Evolutionary conservation across 208 protist genomes (phyloP), one percentile per base, ranked within the genome.

Genomic region (Phytomonas sp.): DNA sequence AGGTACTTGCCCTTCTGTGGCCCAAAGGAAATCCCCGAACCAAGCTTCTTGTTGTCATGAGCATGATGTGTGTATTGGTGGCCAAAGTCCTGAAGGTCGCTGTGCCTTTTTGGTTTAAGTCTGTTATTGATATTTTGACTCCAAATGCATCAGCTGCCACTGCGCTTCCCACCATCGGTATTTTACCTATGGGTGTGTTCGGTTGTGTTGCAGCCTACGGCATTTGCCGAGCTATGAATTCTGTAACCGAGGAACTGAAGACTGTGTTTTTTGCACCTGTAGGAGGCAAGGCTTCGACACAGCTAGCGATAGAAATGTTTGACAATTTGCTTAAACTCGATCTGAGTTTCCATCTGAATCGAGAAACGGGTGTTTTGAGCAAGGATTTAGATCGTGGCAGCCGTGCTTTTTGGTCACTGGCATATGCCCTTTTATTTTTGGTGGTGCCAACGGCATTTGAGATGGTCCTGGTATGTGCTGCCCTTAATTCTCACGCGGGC

Each of bases 361-460:
- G 92, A 23, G 87, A 97, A 73, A 98, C 93, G 12, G 95, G 93
- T 73, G 89, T 91, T 62, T 72, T 98, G 32, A 92, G 87, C 70
- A 92, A 91, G 66, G 87, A 94, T 67, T 80, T 98, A 19, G 95
- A 98, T 74, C 89, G 95, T 62, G 95, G 93, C 60, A 97, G 88
- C 66, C 83, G 90, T 59, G 95, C 91, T 40, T 94, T 97, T 73
- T 96, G 89, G 84, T 84, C 82, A 56, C 77, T 97, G 64, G 79
- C 94, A 12, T 94, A 92, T 76, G 76, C 86, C 16, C 72, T 97
- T 40, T 81, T 98, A 26, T 98, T 98, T 74, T 85, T 97, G 82
- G 80, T 98, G 42, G 70, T 95, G 16, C 95, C 95, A n/a, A 97
- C 92, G 19, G 74, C 74, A n/a, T 94, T 98, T 72, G 95, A 98